Evolutionary conservation across 257 asterid genomes (phyloP).

Genomic region (Solanum rostratum): DNA sequence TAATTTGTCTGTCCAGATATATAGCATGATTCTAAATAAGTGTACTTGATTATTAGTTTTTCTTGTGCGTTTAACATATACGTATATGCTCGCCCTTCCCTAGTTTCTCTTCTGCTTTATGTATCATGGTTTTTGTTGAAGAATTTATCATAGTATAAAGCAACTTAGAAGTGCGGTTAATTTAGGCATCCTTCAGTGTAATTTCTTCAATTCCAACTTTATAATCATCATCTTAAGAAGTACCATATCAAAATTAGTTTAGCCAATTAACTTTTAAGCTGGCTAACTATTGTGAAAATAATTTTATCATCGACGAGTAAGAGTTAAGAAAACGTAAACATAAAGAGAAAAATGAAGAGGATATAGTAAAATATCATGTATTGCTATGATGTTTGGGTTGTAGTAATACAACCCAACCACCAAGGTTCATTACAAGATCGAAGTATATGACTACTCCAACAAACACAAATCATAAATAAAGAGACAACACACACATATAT

Average conservation of each 20-base stretch:
- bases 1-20: neutral
- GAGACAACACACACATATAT: neutral
- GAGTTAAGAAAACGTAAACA: neutral
- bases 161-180: too few species aligned
- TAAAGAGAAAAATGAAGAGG: neutral
- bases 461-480: neutral
- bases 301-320: neutral
- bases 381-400: neutral
- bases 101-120: neutral
- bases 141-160: neutral
- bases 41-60: neutral
- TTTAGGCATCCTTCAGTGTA: neutral
- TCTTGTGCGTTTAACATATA: neutral
- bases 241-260: neutral
- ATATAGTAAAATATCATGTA: neutral
- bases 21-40: neutral
- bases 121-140: neutral
- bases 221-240: too few species aligned
- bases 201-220: too few species aligned
- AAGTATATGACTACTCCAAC: neutral
- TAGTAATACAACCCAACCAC: neutral
- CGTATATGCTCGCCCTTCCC: too few species aligned
- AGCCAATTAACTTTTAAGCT: neutral
- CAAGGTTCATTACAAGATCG: neutral
- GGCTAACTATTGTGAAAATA: neutral